Conservation (phyloP, 1,139 yeast genomes). For the Zygoascus sp. region DNA sequence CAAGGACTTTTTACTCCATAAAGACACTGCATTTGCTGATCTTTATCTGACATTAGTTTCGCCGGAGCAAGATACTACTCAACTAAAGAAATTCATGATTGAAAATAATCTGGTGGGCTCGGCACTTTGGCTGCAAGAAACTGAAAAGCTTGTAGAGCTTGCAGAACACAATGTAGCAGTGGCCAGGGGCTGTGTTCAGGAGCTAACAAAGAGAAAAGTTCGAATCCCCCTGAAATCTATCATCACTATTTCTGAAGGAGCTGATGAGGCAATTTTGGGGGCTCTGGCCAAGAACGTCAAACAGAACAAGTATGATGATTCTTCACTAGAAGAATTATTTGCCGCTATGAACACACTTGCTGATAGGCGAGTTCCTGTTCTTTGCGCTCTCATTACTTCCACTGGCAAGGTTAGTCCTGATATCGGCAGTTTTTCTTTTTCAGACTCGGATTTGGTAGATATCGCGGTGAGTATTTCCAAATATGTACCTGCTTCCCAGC, state of each 20-base stretch:
- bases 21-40: background rate
- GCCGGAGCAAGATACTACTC: background rate
- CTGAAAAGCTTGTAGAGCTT: background rate
- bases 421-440: background rate
- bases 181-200: background rate
- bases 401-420: background rate
- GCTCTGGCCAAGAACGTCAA: background rate
- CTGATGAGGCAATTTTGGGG: background rate
- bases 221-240: background rate
- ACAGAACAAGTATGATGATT: conserved; percentile 1
- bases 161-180: background rate
- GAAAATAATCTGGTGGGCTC: background rate
- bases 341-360: background rate
- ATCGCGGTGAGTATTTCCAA: conserved; percentile 5
- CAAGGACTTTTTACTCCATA: background rate
- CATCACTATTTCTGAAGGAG: background rate
- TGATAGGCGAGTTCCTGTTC: conserved; percentile 22
- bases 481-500: background rate
- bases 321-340: background rate
- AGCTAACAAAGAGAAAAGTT: conserved; percentile 6
- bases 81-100: conserved; percentile 1
- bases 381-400: conserved; percentile 9
- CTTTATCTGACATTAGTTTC: background rate
- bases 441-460: background rate
- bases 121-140: conserved; percentile 10